A percentile compares a stretch with the other conserved stretches of the same genome.
phyloP scores from a whole-genome alignment of 805 yeast genomes.

The Yueomyces sinensis region DNA sequence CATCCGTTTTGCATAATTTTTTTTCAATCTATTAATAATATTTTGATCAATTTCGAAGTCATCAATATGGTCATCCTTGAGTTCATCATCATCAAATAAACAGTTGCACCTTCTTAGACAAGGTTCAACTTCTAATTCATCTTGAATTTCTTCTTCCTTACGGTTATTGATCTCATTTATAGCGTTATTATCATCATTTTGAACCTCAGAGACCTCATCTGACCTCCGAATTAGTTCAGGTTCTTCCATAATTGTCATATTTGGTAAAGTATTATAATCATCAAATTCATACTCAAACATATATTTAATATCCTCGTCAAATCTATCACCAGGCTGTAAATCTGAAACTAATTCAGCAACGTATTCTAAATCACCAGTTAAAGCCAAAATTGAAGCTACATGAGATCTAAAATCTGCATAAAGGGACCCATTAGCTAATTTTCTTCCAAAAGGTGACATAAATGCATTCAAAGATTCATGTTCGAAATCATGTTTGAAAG shows the following conservation, averaged over 20 bases:
- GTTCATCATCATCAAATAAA: conserved; percentile 25
- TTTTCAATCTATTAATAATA: background rate
- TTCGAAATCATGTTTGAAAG: conserved; percentile 39
- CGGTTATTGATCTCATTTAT: conserved; percentile 1
- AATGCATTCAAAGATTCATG: conserved; percentile 47
- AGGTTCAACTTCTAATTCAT: background rate
- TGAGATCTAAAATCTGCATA: conserved; percentile 45
- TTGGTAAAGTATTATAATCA: conserved; percentile 19
- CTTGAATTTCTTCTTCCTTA: background rate
- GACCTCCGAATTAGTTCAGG: conserved; percentile 1
- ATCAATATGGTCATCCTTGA: conserved; percentile 16
- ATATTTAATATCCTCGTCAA: conserved; percentile 54
- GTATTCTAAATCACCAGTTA: conserved; percentile 34
- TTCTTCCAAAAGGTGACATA: conserved; percentile 55
- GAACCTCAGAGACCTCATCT: conserved; percentile 2
- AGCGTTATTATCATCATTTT: conserved; percentile 3
- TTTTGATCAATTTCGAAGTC: conserved; percentile 2
- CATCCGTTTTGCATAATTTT: background rate
- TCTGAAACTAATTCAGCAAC: conserved; percentile 42
- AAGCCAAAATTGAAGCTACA: conserved; percentile 39
- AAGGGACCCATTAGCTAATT: conserved; percentile 45
- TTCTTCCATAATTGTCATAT: conserved; percentile 3
- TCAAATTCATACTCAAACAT: conserved; percentile 46
- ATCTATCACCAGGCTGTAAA: conserved; percentile 46
- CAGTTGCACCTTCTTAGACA: conserved; percentile 25